Percentiles rank a stretch among this genome's conserved stretches.
Evolutionary conservation across 345 rosid genomes (phyloP).

Genomic region (Carallia pectinifolia): DNA sequence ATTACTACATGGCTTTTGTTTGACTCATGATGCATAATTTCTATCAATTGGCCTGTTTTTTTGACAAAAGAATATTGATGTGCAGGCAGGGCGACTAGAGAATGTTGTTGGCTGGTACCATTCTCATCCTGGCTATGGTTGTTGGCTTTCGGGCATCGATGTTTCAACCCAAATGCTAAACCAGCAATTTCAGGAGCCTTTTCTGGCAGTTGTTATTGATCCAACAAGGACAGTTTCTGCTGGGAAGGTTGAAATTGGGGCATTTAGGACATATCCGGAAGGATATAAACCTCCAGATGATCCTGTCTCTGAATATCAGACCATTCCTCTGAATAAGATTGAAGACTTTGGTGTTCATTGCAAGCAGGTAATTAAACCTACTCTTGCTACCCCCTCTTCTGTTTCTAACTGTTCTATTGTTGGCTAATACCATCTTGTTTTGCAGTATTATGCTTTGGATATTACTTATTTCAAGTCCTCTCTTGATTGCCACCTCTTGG

Average conservation of each 20-base stretch:
- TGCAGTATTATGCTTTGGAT: constrained; percentile 89
- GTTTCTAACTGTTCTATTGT: not conserved
- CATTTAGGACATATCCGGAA: constrained; percentile 95
- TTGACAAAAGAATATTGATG: not conserved
- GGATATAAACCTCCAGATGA: constrained; percentile 83
- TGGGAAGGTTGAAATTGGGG: constrained; percentile 99
- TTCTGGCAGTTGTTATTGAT: constrained; percentile 95
- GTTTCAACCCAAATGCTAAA: constrained; percentile 98
- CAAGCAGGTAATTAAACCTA: constrained; percentile 62
- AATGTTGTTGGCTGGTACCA: constrained; percentile 94
- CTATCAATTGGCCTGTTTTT: not conserved
- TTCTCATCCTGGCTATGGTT: constrained; percentile 99
- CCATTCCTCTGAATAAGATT: constrained; percentile 90
- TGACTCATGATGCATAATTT: not conserved
- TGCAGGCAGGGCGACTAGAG: constrained; percentile 92
- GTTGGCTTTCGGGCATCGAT: constrained; percentile 99
- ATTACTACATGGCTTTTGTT: not conserved
- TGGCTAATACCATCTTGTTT: constrained; percentile 21
- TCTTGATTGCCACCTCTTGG: constrained; percentile 94
- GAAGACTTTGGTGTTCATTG: constrained; percentile 96
- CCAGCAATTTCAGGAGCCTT: constrained; percentile 96
- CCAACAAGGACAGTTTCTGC: constrained; percentile 99
- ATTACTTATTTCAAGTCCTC: constrained; percentile 96
- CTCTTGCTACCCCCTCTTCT: not conserved
- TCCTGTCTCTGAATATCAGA: constrained; percentile 88